Evolutionary conservation across 306 rosid genomes (phyloP), one percentile per base, ranked within the genome.

Genomic region (Gillenia trifoliata): DNA sequence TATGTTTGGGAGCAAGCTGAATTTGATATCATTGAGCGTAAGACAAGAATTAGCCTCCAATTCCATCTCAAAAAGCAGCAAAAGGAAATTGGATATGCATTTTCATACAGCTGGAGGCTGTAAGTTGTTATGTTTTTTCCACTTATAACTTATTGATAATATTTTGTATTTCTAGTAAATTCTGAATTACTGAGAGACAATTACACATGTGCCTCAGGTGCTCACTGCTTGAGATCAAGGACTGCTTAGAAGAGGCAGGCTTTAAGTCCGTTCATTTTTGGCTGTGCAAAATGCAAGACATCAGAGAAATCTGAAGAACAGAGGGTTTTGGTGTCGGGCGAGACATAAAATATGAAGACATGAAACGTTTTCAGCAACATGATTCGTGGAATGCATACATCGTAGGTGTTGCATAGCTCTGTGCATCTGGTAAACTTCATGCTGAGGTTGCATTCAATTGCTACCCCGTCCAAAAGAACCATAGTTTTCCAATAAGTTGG

Each of bases 1-100:
- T 91, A 91, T 75, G 84, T 86, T 11, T 93, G 98, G 97, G 98
- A 93, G 89, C 98, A 93, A 89, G 97, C 90, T 54, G 98, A 93
- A 66, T 93, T 91, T 16, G 96, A 93, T 78, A 79, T 93, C 60
- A 75, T 91, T 78, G 92, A 89, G 81, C 89, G 98, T 40, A 93
- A 86, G 81, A 91, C 97, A 77, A 91, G 96, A 84, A 91, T 91
- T 71, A 89, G 98, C 80, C 93, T 93, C 70, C 98, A 93, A 81
- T 93, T 88, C 79, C 89, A 88, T 77, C 73, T 91, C 76, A 81
- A 86, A 77, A 89, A 86, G 82, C 93, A 79, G 73, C 91, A 89
- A 74, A 88, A 89, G 79, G 91, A 93, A 67, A 68, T 93, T 56
- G 86, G 90, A 40, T 93, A 86, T 81, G 96, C 96, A 49, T 93